Evolutionary conservation across 1,284 basidiomycete species (phyloP).

Genomic region (Heterobasidion occidentale): DNA sequence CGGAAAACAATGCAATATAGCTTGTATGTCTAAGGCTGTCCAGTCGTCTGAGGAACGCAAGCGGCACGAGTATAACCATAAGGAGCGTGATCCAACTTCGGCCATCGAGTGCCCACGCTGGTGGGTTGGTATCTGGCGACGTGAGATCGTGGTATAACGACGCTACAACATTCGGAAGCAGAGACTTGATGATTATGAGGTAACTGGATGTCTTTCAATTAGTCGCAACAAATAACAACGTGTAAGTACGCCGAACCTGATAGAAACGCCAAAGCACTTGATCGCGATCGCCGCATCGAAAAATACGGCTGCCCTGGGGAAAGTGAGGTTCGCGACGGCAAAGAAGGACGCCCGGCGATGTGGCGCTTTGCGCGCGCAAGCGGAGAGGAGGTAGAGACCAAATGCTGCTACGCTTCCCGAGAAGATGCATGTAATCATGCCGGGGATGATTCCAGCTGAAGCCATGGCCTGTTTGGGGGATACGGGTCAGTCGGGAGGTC

Average conservation of each 20-base stretch:
- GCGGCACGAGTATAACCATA: constrained; percentile 80
- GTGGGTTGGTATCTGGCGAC: constrained; percentile 55
- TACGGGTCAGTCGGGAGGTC: constrained; percentile 7
- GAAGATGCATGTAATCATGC: constrained; percentile 82
- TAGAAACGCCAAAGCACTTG: constrained; percentile 95
- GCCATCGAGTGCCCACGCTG: constrained; percentile 70
- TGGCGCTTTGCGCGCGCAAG: constrained; percentile 76
- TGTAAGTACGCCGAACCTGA: constrained; percentile 51
- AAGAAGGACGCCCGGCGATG: constrained; percentile 84
- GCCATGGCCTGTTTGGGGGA: constrained; percentile 60
- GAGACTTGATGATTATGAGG: constrained; percentile 88
- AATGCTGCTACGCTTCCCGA: constrained; percentile 79
- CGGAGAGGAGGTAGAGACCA: constrained; percentile 84
- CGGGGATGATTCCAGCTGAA: constrained; percentile 79
- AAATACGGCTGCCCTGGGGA: constrained; percentile 75
- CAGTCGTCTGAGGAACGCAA: constrained; percentile 81
- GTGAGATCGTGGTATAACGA: constrained; percentile 76
- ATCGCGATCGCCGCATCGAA: constrained; percentile 93
- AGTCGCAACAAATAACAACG: background rate
- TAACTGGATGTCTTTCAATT: constrained; percentile 43
- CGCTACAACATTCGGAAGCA: constrained; percentile 90
- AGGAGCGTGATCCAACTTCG: constrained; percentile 79
- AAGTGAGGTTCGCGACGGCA: constrained; percentile 78
- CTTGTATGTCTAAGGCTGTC: constrained; percentile 81
- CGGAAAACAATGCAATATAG: constrained; percentile 82